Percentiles rank a stretch among this genome's conserved stretches.
Evolutionary conservation across 345 rosid species (phyloP).

Genomic region (Bruguiera sexangula): DNA sequence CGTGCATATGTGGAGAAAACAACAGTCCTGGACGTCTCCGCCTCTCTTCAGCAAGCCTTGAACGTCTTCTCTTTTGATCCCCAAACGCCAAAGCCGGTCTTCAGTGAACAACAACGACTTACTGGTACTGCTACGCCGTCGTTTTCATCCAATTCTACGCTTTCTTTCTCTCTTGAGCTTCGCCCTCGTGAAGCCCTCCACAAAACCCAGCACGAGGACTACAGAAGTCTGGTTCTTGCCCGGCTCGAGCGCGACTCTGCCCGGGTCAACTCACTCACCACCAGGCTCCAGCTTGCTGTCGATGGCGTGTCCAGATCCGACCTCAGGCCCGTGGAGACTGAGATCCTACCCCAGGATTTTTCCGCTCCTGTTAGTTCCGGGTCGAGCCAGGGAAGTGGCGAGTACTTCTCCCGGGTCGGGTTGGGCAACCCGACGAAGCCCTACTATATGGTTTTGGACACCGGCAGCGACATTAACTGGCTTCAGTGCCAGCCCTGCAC

Average conservation of each 20-base stretch:
- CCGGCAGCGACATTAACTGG: constrained; percentile 89
- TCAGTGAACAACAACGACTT: not conserved
- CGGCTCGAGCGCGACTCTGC: constrained; percentile 78
- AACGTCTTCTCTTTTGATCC: constrained; percentile 45
- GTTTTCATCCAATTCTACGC: constrained; percentile 24
- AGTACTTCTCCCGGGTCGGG: constrained; percentile 81
- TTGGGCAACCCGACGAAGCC: constrained; percentile 71
- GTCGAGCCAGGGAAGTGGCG: constrained; percentile 76
- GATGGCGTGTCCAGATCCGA: constrained; percentile 42
- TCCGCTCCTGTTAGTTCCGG: constrained; percentile 76
- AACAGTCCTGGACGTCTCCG: constrained; percentile 40
- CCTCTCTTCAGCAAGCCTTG: constrained; percentile 53
- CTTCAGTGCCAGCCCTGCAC: constrained; percentile 77
- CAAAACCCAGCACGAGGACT: constrained; percentile 48
- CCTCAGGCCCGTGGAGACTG: constrained; percentile 47
- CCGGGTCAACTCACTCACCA: constrained; percentile 46
- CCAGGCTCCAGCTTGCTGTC: constrained; percentile 46
- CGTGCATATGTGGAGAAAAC: constrained; percentile 33
- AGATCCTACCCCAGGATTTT: constrained; percentile 46
- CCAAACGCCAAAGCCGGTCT: constrained; percentile 7
- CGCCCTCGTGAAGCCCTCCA: constrained; percentile 57
- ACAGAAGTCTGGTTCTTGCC: constrained; percentile 47
- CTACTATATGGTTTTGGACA: constrained; percentile 65
- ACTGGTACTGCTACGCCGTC: not conserved
- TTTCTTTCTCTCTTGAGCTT: constrained; percentile 43